Percentiles rank a stretch among this genome's conserved stretches.
Evolutionary conservation across 495 filamentous ascomycete species (phyloP).

Genomic region (Cercophora scortea): DNA sequence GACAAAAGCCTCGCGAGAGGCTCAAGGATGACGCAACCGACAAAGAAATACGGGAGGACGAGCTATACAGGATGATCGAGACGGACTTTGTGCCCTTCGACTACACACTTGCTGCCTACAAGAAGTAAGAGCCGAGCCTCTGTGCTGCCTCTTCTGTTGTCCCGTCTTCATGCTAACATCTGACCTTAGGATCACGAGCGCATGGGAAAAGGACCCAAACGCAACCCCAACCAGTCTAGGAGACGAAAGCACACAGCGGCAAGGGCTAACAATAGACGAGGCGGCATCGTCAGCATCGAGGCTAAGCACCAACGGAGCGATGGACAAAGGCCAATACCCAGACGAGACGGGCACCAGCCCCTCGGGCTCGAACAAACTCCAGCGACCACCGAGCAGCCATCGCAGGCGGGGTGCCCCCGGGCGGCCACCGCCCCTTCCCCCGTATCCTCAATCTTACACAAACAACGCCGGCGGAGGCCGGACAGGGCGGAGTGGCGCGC

Average conservation of each 20-base stretch:
- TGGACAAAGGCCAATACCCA: constrained; percentile 4
- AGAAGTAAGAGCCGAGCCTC: constrained; percentile 37
- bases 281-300: constrained; percentile 19
- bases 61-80: constrained; percentile 90
- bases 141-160: background rate
- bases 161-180: constrained; percentile 1
- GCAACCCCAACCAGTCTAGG: constrained; percentile 1
- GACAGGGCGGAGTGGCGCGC: constrained; percentile 21
- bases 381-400: constrained; percentile 21
- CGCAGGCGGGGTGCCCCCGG: constrained; percentile 12
- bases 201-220: constrained; percentile 1
- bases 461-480: constrained; percentile 13
- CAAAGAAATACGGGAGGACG: constrained; percentile 90
- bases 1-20: constrained; percentile 87
- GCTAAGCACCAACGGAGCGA: constrained; percentile 16
- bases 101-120: constrained; percentile 70
- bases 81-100: constrained; percentile 93
- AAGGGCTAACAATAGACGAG: constrained; percentile 39
- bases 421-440: constrained; percentile 33
- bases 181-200: constrained; percentile 12
- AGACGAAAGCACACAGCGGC: constrained; percentile 16
- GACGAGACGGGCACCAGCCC: constrained; percentile 6
- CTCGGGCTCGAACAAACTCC: constrained; percentile 15
- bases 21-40: constrained; percentile 91
- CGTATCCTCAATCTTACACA: constrained; percentile 42